phyloP scores from a whole-genome alignment of 768 basidiomycete species.

The Rhodotorula paludigena region DNA sequence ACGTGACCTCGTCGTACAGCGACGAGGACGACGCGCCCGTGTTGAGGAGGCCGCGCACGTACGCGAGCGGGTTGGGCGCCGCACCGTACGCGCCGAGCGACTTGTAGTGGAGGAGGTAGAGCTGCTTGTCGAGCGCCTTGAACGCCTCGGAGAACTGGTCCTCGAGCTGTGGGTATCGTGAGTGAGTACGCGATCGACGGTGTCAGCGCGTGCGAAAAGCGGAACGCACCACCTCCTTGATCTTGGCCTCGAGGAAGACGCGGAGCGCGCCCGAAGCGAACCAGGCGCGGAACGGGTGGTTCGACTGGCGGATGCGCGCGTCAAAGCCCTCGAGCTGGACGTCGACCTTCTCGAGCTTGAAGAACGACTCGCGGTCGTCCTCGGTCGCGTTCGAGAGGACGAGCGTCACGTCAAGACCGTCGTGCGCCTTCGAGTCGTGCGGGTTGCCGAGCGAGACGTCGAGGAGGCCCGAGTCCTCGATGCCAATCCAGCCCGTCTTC shows the following conservation, averaged over 20 bases:
- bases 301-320: conserved; percentile 15
- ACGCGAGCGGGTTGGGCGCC: conserved; percentile 33
- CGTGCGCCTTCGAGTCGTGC: conserved; percentile 31
- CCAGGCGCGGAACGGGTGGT: conserved; percentile 32
- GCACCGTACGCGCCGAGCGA: conserved; percentile 24
- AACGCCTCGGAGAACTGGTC: conserved; percentile 29
- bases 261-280: conserved; percentile 20
- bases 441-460: conserved; percentile 47
- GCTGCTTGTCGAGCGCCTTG: conserved; percentile 43
- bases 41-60: conserved; percentile 36
- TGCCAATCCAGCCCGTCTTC: conserved; percentile 47
- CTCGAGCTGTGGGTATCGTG: conserved; percentile 13
- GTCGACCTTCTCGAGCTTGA: conserved; percentile 47
- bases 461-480: conserved; percentile 47
- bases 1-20: conserved; percentile 25
- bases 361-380: conserved; percentile 50
- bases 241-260: conserved; percentile 21
- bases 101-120: conserved; percentile 45
- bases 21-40: not conserved
- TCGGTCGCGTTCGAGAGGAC: conserved; percentile 49
- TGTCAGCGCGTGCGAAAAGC: too few species aligned
- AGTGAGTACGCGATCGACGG: not conserved
- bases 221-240: conserved; percentile 30
- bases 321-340: conserved; percentile 24
- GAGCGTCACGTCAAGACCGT: conserved; percentile 49